These are phyloP conservation scores for Pythium volutum DNA, from an alignment of 352 stramenopile species.

Conservation along the genomic window DNA sequence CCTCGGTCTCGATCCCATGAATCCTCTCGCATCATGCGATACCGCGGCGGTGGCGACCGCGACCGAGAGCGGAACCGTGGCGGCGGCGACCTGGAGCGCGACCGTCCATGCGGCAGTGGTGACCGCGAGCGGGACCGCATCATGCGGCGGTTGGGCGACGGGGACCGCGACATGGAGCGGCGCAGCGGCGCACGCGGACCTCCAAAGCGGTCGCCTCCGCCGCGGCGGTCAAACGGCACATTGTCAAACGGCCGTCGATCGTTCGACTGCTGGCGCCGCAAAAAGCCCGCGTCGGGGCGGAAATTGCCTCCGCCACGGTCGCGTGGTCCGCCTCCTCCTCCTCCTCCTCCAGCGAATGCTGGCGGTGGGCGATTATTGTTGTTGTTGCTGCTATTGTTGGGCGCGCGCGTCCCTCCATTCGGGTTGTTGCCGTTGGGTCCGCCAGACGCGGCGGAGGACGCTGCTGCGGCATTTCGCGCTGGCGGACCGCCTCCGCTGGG, in stretches of 20 bases:
- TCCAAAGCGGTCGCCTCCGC: background rate
- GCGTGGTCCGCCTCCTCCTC: slow-evolving; percentile 18
- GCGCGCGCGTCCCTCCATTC: slow-evolving; percentile 4
- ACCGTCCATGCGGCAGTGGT: slow-evolving; percentile 24
- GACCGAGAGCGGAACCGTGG: slow-evolving; percentile 42
- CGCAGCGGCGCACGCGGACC: slow-evolving; percentile 26
- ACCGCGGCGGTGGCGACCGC: slow-evolving; percentile 47
- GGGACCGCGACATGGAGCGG: slow-evolving; percentile 55
- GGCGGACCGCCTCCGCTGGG: background rate
- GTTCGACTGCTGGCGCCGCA: slow-evolving; percentile 26
- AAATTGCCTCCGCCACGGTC: slow-evolving; percentile 27
- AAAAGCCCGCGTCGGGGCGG: slow-evolving; percentile 25
- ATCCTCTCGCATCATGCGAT: slow-evolving; percentile 41
- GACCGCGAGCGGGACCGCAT: slow-evolving; percentile 42
- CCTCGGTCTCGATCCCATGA: slow-evolving; percentile 22
- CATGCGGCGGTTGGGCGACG: slow-evolving; percentile 19
- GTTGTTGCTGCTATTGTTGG: slow-evolving; percentile 9
- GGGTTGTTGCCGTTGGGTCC: background rate
- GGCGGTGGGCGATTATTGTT: slow-evolving; percentile 3
- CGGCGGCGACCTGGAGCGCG: slow-evolving; percentile 40
- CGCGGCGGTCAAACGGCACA: slow-evolving; percentile 21
- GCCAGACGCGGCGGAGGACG: background rate
- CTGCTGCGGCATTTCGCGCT: background rate
- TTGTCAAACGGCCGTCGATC: slow-evolving; percentile 31
- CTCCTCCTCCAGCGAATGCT: slow-evolving; percentile 8